phyloP scores from a whole-genome alignment of 352 stramenopile genomes.

The Globisporangium cederbergense region DNA sequence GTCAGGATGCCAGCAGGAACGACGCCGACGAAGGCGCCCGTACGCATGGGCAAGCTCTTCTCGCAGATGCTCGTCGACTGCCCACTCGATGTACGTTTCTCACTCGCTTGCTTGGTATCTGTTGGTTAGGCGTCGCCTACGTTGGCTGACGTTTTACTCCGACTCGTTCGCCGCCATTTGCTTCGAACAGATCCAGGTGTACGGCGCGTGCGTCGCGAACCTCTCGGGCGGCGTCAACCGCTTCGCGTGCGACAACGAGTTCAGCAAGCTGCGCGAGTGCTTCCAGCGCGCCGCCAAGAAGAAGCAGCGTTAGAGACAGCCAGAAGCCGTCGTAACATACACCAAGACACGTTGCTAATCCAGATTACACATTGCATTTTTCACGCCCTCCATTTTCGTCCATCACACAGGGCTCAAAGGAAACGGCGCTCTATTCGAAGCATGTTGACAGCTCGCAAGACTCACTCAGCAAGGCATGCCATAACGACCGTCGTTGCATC shows the following conservation, averaged over 20 bases:
- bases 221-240: constrained; percentile 50
- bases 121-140: background rate
- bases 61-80: constrained; percentile 65
- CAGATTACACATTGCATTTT: constrained; percentile 2
- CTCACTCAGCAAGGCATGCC: no score
- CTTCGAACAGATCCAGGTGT: constrained; percentile 61
- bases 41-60: constrained; percentile 70
- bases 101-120: background rate
- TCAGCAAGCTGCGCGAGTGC: constrained; percentile 66
- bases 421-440: no score
- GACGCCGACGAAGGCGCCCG: constrained; percentile 24
- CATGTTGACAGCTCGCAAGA: no score
- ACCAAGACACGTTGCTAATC: background rate
- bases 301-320: constrained; percentile 1
- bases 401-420: no score
- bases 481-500: no score
- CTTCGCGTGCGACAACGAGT: constrained; percentile 64
- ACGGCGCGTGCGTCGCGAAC: constrained; percentile 71
- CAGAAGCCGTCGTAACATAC: no score
- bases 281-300: constrained; percentile 52
- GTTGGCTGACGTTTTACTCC: background rate
- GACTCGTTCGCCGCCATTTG: background rate
- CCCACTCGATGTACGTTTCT: constrained; percentile 46
- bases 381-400: background rate
- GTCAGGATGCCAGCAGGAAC: constrained; percentile 9